Percentiles rank a stretch among this genome's conserved stretches.
These are phyloP conservation scores for Lactarius psammicola DNA, from an alignment of 768 basidiomycete genomes.

Conservation along the genomic window DNA sequence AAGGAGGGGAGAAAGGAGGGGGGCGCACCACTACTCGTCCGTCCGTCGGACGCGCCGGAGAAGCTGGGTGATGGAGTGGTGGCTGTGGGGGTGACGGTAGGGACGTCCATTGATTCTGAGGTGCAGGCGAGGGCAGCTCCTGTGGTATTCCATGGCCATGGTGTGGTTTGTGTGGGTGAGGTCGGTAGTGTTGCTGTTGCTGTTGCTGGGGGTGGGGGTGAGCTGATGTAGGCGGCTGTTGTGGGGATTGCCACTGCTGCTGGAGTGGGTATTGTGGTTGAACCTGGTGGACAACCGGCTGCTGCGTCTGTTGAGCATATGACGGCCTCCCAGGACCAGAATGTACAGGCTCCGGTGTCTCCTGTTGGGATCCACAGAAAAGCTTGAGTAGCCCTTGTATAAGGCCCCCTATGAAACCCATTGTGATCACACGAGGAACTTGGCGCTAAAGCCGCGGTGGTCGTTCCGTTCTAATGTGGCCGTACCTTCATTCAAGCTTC, in stretches of 20 bases:
- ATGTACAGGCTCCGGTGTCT: slow-evolving; percentile 5
- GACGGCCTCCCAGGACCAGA: slow-evolving; percentile 6
- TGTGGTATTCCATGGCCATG: slow-evolving; percentile 20
- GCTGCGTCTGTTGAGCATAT: slow-evolving; percentile 23
- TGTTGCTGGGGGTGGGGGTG: background rate
- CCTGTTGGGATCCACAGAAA: slow-evolving; percentile 14
- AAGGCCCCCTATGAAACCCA: slow-evolving; percentile 13
- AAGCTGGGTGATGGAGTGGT: slow-evolving; percentile 2
- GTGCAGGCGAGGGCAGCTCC: background rate
- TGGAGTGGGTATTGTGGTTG: slow-evolving; percentile 17
- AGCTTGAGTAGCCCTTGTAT: slow-evolving; percentile 14
- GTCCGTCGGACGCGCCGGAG: slow-evolving; percentile 11
- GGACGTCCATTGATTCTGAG: slow-evolving; percentile 9
- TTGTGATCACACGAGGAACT: background rate
- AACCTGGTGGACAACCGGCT: slow-evolving; percentile 8
- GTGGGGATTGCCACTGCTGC: slow-evolving; percentile 25
- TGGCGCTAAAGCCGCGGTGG: background rate
- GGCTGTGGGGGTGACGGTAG: background rate
- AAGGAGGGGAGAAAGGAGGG: slow-evolving; percentile 8
- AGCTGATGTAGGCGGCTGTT: slow-evolving; percentile 18
- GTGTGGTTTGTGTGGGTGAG: slow-evolving; percentile 29
- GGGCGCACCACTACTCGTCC: slow-evolving; percentile 26
- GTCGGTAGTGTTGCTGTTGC: slow-evolving; percentile 23
- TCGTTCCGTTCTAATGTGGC: background rate
- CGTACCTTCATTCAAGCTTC: background rate